A percentile compares a stretch with the other conserved stretches of the same genome.
These are phyloP conservation scores for Venturiaceae sp. DNA, from an alignment of 2,329 filamentous ascomycete species.

Conservation along the genomic window DNA sequence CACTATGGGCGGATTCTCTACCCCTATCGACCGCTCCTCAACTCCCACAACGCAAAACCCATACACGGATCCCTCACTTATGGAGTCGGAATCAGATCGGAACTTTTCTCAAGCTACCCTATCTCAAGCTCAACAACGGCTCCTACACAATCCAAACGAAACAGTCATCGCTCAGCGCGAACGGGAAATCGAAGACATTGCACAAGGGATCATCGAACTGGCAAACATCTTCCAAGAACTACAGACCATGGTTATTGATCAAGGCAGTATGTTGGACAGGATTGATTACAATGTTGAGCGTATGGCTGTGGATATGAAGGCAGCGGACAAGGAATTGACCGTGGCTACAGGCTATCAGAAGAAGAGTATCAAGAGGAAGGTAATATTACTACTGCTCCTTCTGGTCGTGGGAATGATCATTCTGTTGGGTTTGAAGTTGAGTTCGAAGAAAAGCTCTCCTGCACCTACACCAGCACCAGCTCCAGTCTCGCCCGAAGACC, in stretches of 20 bases:
- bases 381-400: constrained; percentile 79
- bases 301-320: constrained; percentile 90
- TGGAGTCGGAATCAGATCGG: constrained; percentile 89
- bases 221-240: constrained; percentile 95
- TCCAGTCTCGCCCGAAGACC: background rate
- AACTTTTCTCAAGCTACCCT: constrained; percentile 85
- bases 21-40: constrained; percentile 39
- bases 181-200: constrained; percentile 94
- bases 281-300: constrained; percentile 84
- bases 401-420: constrained; percentile 78
- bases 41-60: constrained; percentile 46
- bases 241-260: constrained; percentile 70
- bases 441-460: constrained; percentile 26
- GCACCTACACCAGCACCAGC: background rate
- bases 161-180: constrained; percentile 82
- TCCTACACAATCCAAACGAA: constrained; percentile 64
- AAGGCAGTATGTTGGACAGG: constrained; percentile 41
- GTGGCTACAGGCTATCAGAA: constrained; percentile 83
- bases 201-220: constrained; percentile 93
- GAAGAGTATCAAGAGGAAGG: constrained; percentile 80
- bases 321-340: constrained; percentile 82
- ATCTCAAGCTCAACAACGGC: constrained; percentile 60
- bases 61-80: constrained; percentile 76
- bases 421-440: constrained; percentile 78
- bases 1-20: constrained; percentile 35